phyloP scores from a whole-genome alignment of 2,329 filamentous ascomycete species.

The Rhynchosporium secalis region DNA sequence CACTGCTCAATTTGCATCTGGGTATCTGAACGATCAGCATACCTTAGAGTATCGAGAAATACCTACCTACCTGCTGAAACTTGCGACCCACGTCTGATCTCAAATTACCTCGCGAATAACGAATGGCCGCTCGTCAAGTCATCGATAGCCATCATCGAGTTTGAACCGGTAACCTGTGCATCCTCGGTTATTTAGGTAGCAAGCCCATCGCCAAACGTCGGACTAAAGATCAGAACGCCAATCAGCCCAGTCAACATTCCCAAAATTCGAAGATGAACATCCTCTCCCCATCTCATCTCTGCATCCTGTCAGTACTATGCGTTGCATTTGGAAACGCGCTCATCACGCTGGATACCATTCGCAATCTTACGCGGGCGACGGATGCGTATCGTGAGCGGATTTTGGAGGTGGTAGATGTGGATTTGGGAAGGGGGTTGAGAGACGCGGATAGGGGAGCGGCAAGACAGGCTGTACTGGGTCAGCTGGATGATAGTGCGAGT shows the following conservation, averaged over 20 bases:
- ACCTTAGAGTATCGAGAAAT: too few species aligned
- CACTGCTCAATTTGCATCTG: too few species aligned
- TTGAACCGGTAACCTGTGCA: too few species aligned
- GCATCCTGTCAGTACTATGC: not conserved
- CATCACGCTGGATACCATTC: slow-evolving; percentile 29
- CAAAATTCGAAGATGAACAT: slow-evolving; percentile 1
- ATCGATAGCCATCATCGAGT: too few species aligned
- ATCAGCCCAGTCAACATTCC: too few species aligned
- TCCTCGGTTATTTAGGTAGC: too few species aligned
- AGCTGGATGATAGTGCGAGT: not conserved
- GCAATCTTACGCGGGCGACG: slow-evolving; percentile 28
- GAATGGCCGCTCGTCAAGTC: too few species aligned
- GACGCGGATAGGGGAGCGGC: not conserved
- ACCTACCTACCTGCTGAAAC: not conserved
- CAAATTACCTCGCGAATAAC: too few species aligned
- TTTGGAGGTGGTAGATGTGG: not conserved
- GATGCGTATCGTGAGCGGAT: slow-evolving; percentile 17
- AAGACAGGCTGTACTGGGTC: slow-evolving; percentile 7
- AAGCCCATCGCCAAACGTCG: too few species aligned
- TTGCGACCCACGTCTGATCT: too few species aligned
- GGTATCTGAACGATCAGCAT: too few species aligned
- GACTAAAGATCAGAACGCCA: too few species aligned
- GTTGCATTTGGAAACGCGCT: slow-evolving; percentile 14
- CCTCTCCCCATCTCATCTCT: not conserved
- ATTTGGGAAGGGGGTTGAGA: slow-evolving; percentile 1